Base-by-base conservation (phyloP, 257 asterid genomes). In the Ocimum tenuiflorum region DNA sequence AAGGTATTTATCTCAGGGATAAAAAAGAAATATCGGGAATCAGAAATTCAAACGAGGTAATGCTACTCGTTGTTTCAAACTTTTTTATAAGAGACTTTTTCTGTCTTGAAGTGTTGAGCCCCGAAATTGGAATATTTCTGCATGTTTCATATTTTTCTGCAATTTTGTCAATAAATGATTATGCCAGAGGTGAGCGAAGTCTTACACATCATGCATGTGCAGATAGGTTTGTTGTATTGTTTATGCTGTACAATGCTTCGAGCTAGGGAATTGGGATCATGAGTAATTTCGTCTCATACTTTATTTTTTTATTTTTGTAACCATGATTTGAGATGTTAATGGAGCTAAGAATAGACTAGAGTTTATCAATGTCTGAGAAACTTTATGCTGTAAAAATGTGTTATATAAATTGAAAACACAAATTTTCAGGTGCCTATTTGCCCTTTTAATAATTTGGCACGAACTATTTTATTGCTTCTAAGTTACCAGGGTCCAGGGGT, bases 21-120 rank as follows among this genome's bases (percentile, higher is more conserved):
- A 50, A 33, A 22, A 55, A 20, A 19, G 6, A 20, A 46, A 20
- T 20, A 0, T 18, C n/a, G 67, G 81, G 57, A 78, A 78, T 79
- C 84, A 65, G 75, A 48, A 65, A 48, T 33, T 52, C 49, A 5
- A 64, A 46, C 60, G 54, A 73, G 82, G 81, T 81, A 78, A 70
- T 52, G 83, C 43, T 71, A 12, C 38, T 66, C 48, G 42, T 53
- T 65, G 27, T 66, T 73, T 42, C 6, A 29, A 60, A 13, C 27
- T 61, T 52, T 24, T 4, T 38, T 9, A 38, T 38, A 36, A 10
- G 8, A 0, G 0, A 60, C 54, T 4, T 52, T 43, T 60, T 6
- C n/a, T n/a, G n/a, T 24, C 50, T 33, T n/a, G n/a, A 31, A 18
- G 23, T 58, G 22, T 54, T n/a, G 46, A 68, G 72, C 67, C 31